phyloP scores from a whole-genome alignment of 805 yeast genomes.

The Candida arabinofermentans region DNA sequence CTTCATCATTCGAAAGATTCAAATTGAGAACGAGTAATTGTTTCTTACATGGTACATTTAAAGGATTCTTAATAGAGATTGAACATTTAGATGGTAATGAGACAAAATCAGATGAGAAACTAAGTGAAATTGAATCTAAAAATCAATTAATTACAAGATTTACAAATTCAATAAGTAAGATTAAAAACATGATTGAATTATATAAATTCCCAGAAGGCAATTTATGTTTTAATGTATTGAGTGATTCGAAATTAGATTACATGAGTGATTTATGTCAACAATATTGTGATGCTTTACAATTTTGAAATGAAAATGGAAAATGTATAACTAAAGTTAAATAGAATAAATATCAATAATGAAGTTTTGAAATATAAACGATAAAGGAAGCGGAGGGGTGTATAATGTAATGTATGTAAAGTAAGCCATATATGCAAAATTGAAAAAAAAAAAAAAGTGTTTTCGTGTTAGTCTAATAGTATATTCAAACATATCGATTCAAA shows the following conservation, averaged over 20 bases:
- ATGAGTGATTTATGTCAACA: slow-evolving; percentile 37
- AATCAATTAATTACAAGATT: slow-evolving; percentile 28
- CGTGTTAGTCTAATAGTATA: too few species aligned
- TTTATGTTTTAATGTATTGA: slow-evolving; percentile 34
- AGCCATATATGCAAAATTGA: neutral
- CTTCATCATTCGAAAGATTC: slow-evolving; percentile 38
- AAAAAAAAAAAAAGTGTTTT: neutral
- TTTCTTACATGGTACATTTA: slow-evolving; percentile 68
- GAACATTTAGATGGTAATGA: slow-evolving; percentile 34
- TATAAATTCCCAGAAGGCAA: slow-evolving; percentile 35
- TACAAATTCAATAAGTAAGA: slow-evolving; percentile 31
- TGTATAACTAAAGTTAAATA: neutral
- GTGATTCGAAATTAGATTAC: slow-evolving; percentile 34
- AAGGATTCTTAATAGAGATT: slow-evolving; percentile 63
- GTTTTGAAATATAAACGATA: too few species aligned
- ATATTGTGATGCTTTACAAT: slow-evolving; percentile 37
- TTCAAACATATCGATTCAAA: slow-evolving; percentile 2
- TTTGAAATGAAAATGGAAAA: slow-evolving; percentile 11
- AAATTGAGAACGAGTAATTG: slow-evolving; percentile 64
- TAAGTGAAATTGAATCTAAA: slow-evolving; percentile 16
- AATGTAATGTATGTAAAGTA: neutral
- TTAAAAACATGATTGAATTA: slow-evolving; percentile 28
- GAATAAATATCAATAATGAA: neutral
- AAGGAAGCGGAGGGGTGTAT: too few species aligned
- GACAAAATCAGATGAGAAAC: slow-evolving; percentile 8